Conservation (phyloP, 2,329 filamentous ascomycete species). For the Hawksworthiomyces lignivorus region DNA sequence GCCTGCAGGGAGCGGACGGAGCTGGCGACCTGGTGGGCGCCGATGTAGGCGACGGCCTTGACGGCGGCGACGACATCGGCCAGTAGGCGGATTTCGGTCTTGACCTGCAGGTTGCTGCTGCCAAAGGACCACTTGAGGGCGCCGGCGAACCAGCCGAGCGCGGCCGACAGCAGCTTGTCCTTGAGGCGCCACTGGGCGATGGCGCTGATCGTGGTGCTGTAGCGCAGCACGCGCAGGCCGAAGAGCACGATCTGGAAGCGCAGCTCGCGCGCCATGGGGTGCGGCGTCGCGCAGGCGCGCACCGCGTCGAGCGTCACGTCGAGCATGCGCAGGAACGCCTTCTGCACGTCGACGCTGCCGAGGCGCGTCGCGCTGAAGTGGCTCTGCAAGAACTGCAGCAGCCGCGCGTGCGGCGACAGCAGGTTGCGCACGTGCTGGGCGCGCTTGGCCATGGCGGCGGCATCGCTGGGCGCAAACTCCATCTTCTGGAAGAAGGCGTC, state of each 20-base stretch:
- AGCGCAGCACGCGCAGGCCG: slow-evolving; percentile 66
- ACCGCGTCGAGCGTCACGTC: slow-evolving; percentile 71
- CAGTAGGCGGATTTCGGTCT: slow-evolving; percentile 80
- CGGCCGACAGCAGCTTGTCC: slow-evolving; percentile 80
- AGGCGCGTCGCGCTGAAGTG: slow-evolving; percentile 93
- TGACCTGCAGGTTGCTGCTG: slow-evolving; percentile 85
- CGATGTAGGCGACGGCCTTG: slow-evolving; percentile 55
- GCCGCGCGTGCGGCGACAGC: slow-evolving; percentile 75
- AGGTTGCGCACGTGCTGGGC: slow-evolving; percentile 76
- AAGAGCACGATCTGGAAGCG: slow-evolving; percentile 84
- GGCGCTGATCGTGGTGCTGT: slow-evolving; percentile 58
- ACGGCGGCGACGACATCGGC: slow-evolving; percentile 65
- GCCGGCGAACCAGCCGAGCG: slow-evolving; percentile 78
- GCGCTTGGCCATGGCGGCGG: slow-evolving; percentile 61
- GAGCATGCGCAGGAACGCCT: slow-evolving; percentile 73
- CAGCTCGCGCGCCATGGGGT: slow-evolving; percentile 86
- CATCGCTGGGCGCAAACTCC: slow-evolving; percentile 89
- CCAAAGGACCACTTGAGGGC: slow-evolving; percentile 90
- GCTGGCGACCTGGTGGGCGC: slow-evolving; percentile 41
- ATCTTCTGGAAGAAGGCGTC: slow-evolving; percentile 89
- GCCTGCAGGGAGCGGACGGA: slow-evolving; percentile 59
- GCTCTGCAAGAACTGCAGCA: slow-evolving; percentile 85
- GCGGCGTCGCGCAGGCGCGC: slow-evolving; percentile 54
- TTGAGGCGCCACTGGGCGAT: slow-evolving; percentile 73
- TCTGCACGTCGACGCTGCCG: slow-evolving; percentile 72